These are phyloP conservation scores for Scedosporium minutisporum DNA, from an alignment of 2,329 filamentous ascomycete species.

Conservation along the genomic window DNA sequence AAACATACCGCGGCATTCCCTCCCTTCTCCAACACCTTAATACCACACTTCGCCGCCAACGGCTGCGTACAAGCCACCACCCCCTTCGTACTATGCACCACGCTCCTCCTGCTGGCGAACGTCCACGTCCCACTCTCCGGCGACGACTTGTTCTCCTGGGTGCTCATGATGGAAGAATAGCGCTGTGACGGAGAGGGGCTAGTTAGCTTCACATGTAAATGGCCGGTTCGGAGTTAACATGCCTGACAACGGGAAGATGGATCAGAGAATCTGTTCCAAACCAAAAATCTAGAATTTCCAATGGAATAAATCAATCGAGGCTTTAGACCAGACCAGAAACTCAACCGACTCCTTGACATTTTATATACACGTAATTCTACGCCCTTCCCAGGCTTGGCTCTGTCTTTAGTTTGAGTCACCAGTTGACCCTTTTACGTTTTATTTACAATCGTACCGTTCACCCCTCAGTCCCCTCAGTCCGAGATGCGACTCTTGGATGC, in stretches of 20 bases:
- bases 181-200: not conserved
- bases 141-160: not conserved
- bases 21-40: slow-evolving; percentile 74
- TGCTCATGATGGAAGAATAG: not conserved
- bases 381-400: no score
- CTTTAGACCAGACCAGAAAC: no score
- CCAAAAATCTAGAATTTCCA: no score
- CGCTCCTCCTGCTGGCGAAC: slow-evolving; percentile 52
- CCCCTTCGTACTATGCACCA: slow-evolving; percentile 85
- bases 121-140: not conserved
- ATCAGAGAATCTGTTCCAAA: no score
- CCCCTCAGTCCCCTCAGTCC: not conserved
- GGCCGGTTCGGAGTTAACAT: no score
- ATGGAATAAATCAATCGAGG: no score
- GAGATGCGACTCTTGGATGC: not conserved
- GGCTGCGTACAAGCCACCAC: slow-evolving; percentile 89
- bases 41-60: slow-evolving; percentile 77
- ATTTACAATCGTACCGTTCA: not conserved
- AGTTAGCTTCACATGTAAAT: no score
- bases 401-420: no score
- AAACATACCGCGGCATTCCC: slow-evolving; percentile 81
- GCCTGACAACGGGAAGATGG: no score
- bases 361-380: no score
- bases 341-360: no score
- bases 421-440: not conserved